Conservation (phyloP, 2,329 filamentous ascomycete species). For the Cercospora sp. region DNA sequence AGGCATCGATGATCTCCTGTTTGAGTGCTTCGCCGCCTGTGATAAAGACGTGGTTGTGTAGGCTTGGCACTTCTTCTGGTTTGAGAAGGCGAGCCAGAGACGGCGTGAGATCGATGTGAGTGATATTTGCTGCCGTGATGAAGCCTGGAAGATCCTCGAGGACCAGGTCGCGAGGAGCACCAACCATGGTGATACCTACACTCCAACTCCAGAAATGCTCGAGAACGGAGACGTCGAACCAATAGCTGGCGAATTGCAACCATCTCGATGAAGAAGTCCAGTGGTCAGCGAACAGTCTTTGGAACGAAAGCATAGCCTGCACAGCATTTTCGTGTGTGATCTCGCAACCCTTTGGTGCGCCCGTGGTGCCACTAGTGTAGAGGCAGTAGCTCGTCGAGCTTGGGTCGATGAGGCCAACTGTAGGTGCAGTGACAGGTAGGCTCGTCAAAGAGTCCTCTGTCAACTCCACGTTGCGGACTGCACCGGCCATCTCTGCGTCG, state of each 20-base stretch:
- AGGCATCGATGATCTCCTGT: constrained; percentile 82
- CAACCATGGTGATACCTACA: constrained; percentile 79
- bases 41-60: constrained; percentile 85
- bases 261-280: constrained; percentile 75
- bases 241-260: constrained; percentile 91
- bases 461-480: constrained; percentile 21
- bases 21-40: constrained; percentile 87
- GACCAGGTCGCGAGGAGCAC: constrained; percentile 78
- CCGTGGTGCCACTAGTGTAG: constrained; percentile 86
- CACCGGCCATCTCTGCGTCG: constrained; percentile 18
- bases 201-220: constrained; percentile 97
- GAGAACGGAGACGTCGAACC: constrained; percentile 90
- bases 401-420: constrained; percentile 42
- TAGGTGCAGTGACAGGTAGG: constrained; percentile 36
- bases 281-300: constrained; percentile 70
- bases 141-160: constrained; percentile 77
- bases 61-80: constrained; percentile 75
- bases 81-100: constrained; percentile 77
- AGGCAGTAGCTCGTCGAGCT: constrained; percentile 74
- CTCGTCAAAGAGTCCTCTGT: constrained; percentile 16
- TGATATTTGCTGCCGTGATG: constrained; percentile 72
- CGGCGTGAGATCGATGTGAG: constrained; percentile 88
- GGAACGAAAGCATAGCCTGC: constrained; percentile 86
- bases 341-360: constrained; percentile 82
- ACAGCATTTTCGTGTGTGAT: constrained; percentile 87